These are phyloP conservation scores for Fusarium duplospermum DNA, from an alignment of 2,329 filamentous ascomycete species.

Conservation along the genomic window DNA sequence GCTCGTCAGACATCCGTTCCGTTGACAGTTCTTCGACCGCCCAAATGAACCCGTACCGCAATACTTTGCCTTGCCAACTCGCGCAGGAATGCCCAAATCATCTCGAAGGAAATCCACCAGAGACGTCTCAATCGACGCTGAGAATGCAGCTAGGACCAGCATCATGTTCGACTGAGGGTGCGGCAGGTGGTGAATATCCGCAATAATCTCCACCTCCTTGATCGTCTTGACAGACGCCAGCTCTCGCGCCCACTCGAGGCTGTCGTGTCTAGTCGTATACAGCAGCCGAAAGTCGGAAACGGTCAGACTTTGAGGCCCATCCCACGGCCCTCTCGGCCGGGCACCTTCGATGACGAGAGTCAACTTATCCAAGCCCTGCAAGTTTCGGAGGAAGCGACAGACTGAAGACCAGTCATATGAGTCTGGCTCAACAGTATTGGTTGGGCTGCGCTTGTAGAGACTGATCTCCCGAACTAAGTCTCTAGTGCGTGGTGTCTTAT, in stretches of 20 bases:
- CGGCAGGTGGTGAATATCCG: slow-evolving; percentile 66
- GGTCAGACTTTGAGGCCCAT: slow-evolving; percentile 58
- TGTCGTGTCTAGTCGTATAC: slow-evolving; percentile 58
- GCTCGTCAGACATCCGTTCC: slow-evolving; percentile 38
- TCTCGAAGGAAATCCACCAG: slow-evolving; percentile 63
- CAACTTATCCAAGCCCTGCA: slow-evolving; percentile 56
- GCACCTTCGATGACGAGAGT: slow-evolving; percentile 67
- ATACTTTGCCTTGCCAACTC: slow-evolving; percentile 38
- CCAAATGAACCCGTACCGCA: slow-evolving; percentile 41
- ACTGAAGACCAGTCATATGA: slow-evolving; percentile 66
- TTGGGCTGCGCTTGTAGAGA: slow-evolving; percentile 66
- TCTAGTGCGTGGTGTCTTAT: slow-evolving; percentile 63
- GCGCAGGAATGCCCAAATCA: slow-evolving; percentile 43
- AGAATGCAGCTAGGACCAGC: slow-evolving; percentile 70
- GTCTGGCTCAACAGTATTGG: slow-evolving; percentile 47
- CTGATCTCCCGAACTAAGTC: slow-evolving; percentile 61
- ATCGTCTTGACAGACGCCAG: slow-evolving; percentile 62
- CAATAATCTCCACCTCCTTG: slow-evolving; percentile 61
- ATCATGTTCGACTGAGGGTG: slow-evolving; percentile 64
- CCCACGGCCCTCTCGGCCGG: slow-evolving; percentile 62
- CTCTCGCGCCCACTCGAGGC: slow-evolving; percentile 69
- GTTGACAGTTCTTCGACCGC: slow-evolving; percentile 37
- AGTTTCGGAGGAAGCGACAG: slow-evolving; percentile 58
- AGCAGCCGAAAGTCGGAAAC: slow-evolving; percentile 61
- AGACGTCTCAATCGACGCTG: slow-evolving; percentile 67